phyloP scores from a whole-genome alignment of 371 early-diverging fungal species.

The Synchytrium microbalum region DNA sequence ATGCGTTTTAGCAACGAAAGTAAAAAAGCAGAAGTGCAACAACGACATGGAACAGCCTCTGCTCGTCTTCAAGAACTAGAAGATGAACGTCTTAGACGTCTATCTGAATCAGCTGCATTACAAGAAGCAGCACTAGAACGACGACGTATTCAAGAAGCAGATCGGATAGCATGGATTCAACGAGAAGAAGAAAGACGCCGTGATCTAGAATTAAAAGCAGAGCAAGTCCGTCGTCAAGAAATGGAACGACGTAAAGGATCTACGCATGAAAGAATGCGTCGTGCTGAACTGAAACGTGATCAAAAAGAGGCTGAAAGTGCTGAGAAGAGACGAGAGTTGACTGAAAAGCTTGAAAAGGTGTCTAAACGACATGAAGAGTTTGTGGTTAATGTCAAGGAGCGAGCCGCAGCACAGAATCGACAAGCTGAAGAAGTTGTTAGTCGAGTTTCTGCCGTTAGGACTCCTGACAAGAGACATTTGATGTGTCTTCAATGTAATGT shows the following conservation, averaged over 20 bases:
- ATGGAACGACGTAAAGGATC: conserved; percentile 14
- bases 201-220: conserved; percentile 18
- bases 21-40: conserved; percentile 19
- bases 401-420: conserved; percentile 19
- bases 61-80: conserved; percentile 20
- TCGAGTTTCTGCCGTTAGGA: conserved; percentile 6
- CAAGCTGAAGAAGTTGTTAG: no score
- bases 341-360: conserved; percentile 19
- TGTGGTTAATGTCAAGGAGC: conserved; percentile 14
- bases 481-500: background rate
- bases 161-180: conserved; percentile 14
- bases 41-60: conserved; percentile 21
- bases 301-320: background rate
- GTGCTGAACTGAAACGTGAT: background rate
- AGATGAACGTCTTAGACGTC: conserved; percentile 18
- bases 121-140: conserved; percentile 24
- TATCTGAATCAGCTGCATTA: conserved; percentile 15
- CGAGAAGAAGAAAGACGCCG: conserved; percentile 16
- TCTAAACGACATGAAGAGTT: conserved; percentile 13
- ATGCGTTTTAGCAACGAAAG: conserved; percentile 14
- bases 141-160: conserved; percentile 13
- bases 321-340: conserved; percentile 17
- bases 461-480: conserved; percentile 9
- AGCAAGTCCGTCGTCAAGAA: conserved; percentile 11
- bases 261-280: conserved; percentile 15